Evolutionary conservation across 495 filamentous ascomycete genomes (phyloP), one percentile per base, ranked within the genome.

Genomic region (Neurospora sp.): DNA sequence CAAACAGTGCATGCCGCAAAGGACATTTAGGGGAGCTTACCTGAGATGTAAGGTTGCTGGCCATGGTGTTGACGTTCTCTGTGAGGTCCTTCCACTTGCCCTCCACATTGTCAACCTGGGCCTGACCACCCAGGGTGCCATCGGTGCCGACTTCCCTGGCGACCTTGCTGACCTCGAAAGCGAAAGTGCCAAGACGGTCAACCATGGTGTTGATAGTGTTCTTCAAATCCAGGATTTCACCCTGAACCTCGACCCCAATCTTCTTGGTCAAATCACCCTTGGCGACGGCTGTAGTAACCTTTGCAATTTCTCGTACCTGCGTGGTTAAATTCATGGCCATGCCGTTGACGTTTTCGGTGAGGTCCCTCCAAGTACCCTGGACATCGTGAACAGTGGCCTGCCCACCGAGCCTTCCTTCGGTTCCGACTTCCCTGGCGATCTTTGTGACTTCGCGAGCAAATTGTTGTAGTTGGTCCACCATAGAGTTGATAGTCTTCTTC

Each of bases 141-240:
- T 99, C 96, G 6, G 96, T 99, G 75, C 96, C 96, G 85, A 99
- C 96, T 82, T 99, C 96, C 74, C 96, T 90, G 70, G 96, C 96
- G 75, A 99, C 96, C 81, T 97, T 98, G 87, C 94, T 98, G 78
- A 99, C 96, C 82, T 99, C 96, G 73, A 96, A 96, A 27, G 96
- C 96, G 75, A 99, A 99, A 2, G 94, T 97, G 73, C 96, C 93
- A 8, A 99, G 88, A 74, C 94, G 90, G 81, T 99, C 96, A 78
- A 99, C 96, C 96, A 99, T 99, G 81, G 93, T 93, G 78, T 99
- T 99, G 82, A 99, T 99, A 1, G 96, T 99, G 77, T 92, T 92
- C 85, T 99, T 99, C 53, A 99, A 85, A 78, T 93, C 91, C 65
- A 97, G 82, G 75, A 99, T 99, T 81, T 99, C 96, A 76, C 96